Conservation (phyloP, 2,329 filamentous ascomycete species). For the Paraphoma chrysanthemicola region DNA sequence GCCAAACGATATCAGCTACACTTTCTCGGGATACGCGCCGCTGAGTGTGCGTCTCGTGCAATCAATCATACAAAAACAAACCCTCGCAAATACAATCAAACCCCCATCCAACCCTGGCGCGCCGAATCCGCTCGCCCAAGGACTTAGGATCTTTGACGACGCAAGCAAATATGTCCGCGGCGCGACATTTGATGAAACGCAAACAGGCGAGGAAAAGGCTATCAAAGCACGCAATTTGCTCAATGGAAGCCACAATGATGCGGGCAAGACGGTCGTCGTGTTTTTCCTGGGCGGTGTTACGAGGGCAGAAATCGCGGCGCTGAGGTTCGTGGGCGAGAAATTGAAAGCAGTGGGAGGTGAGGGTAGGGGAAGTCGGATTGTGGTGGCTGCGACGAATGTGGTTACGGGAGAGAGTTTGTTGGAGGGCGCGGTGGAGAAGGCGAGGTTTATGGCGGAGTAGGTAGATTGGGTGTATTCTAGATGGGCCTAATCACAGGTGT, state of each 20-base stretch:
- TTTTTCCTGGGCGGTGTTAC: conserved; percentile 98
- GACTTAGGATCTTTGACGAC: conserved; percentile 94
- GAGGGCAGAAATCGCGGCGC: conserved; percentile 92
- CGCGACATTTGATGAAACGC: conserved; percentile 87
- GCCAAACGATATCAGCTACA: conserved; percentile 94
- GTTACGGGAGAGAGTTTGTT: conserved; percentile 91
- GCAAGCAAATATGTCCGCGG: conserved; percentile 86
- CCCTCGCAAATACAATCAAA: conserved; percentile 69
- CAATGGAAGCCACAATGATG: conserved; percentile 64
- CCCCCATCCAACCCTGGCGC: conserved; percentile 49
- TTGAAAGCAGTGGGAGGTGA: conserved; percentile 71
- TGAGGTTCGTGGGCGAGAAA: conserved; percentile 87
- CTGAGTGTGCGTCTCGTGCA: conserved; percentile 91
- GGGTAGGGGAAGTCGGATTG: conserved; percentile 73
- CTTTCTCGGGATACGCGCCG: conserved; percentile 96
- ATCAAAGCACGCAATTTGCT: conserved; percentile 84
- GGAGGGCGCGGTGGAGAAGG: conserved; percentile 79
- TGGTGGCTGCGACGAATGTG: conserved; percentile 92
- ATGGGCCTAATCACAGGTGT: neutral
- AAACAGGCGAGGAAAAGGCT: conserved; percentile 92
- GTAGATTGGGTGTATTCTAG: neutral
- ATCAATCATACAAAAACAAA: conserved; percentile 89
- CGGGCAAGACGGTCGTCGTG: conserved; percentile 85
- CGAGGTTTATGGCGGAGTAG: conserved; percentile 36
- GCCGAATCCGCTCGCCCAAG: conserved; percentile 69